Evolutionary conservation across 2,329 filamentous ascomycete species (phyloP).

Genomic region (Neocatenulostroma microsporum): DNA sequence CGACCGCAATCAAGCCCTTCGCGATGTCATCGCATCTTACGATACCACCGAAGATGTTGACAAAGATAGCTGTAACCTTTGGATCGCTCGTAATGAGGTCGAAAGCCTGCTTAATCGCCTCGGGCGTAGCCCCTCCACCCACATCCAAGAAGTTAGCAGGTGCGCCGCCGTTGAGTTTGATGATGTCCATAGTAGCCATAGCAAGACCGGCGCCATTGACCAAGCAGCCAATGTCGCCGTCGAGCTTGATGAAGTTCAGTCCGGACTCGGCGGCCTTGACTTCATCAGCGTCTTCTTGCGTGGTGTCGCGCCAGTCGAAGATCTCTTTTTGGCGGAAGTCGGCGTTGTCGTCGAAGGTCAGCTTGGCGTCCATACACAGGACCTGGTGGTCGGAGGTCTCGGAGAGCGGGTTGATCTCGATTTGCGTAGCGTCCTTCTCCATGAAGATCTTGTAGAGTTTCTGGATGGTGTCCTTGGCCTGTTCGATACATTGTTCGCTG

Average conservation of each 20-base stretch:
- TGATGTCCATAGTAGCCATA: constrained; percentile 99
- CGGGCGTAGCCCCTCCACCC: constrained; percentile 91
- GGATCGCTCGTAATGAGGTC: constrained; percentile 97
- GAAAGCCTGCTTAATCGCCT: constrained; percentile 95
- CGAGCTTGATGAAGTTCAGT: constrained; percentile 99
- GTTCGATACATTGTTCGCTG: constrained; percentile 93
- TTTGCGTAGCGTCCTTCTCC: constrained; percentile 97
- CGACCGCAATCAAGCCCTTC: constrained; percentile 89
- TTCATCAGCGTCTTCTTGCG: constrained; percentile 95
- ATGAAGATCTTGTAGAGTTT: constrained; percentile 98
- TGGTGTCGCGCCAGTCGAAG: constrained; percentile 86
- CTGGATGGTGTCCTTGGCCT: constrained; percentile 93
- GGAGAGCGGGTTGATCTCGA: constrained; percentile 98
- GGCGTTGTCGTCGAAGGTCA: constrained; percentile 97
- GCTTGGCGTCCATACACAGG: constrained; percentile 98
- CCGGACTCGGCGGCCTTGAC: constrained; percentile 89
- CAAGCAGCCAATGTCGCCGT: constrained; percentile 97
- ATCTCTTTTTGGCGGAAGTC: constrained; percentile 97
- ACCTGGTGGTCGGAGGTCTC: constrained; percentile 98
- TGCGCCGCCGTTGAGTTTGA: constrained; percentile 95
- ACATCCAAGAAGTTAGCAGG: constrained; percentile 99
- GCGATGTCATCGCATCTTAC: constrained; percentile 97
- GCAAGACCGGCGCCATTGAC: constrained; percentile 98
- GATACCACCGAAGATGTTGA: constrained; percentile 99
- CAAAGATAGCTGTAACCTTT: constrained; percentile 97